Conservation (phyloP, 2,329 filamentous ascomycete species). For the Grosmannia clavigera region DNA sequence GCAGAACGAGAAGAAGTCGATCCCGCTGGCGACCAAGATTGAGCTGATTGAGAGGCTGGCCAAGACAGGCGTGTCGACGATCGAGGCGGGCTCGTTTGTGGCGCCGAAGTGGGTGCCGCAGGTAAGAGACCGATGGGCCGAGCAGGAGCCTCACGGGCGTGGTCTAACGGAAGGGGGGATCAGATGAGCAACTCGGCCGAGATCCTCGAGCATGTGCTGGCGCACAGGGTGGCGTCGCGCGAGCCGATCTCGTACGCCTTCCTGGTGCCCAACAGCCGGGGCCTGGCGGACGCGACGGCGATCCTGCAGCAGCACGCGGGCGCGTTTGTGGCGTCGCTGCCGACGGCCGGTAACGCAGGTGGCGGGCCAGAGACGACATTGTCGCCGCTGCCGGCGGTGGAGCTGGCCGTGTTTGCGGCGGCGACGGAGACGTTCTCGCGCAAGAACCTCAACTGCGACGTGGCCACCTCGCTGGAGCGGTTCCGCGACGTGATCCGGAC, state of each 20-base stretch:
- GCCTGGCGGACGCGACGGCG: conserved; percentile 49
- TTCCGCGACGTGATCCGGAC: conserved; percentile 59
- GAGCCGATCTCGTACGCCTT: conserved; percentile 62
- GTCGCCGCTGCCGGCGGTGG: conserved; percentile 27
- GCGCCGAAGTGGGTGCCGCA: conserved; percentile 78
- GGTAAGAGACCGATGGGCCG: conserved; percentile 11
- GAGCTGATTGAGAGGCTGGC: conserved; percentile 60
- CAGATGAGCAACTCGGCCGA: conserved; percentile 71
- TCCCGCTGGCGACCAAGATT: conserved; percentile 62
- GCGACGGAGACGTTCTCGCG: conserved; percentile 71
- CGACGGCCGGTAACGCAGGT: conserved; percentile 16
- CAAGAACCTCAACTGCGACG: conserved; percentile 72
- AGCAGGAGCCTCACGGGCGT: neutral
- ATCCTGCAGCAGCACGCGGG: conserved; percentile 40
- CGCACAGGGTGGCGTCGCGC: conserved; percentile 39
- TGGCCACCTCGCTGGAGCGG: conserved; percentile 57
- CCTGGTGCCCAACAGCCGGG: conserved; percentile 66
- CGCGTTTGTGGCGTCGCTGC: conserved; percentile 38
- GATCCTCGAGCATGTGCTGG: conserved; percentile 57
- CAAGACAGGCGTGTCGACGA: conserved; percentile 55
- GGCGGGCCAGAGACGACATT: neutral
- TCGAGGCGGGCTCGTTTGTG: conserved; percentile 75
- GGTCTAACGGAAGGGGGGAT: neutral
- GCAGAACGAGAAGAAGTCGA: conserved; percentile 67
- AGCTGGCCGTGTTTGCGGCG: conserved; percentile 48